Base-by-base conservation (phyloP, 129 eudicot species). In the Helianthus tuberosus region DNA sequence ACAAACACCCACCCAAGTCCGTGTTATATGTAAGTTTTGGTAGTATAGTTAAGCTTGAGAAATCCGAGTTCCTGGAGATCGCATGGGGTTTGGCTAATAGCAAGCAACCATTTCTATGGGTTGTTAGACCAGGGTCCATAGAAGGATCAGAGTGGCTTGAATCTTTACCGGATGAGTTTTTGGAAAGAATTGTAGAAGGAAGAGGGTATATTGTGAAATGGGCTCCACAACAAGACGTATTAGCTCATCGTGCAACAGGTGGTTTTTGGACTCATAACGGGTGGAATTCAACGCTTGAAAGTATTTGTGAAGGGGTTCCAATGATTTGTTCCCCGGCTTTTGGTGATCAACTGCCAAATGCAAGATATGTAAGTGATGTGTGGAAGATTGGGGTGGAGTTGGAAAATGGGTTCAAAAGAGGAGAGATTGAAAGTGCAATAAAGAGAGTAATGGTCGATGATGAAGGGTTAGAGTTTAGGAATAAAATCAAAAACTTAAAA, bases 141-240 rank as follows among this genome's bases (percentile, higher is more conserved):
- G 55, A 14, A 50, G 55, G 55, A 16, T 50, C 55, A 14, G 20
- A 14, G 55, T 50, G 55, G 55, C n/a, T 50, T 0, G 55, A 50
- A 14, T 1, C 7, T 3, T 14, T 50, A n/a, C 55, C 55, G 5
- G 17, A 50, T 50, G 55, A 17, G 55, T 50, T 50, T 50, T 11
- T 50, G 20, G 20, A 50, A 7, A 14, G 20, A 3, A 50, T 3
- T 50, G 55, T 50, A 50, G 55, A 50, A 50, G 55, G 55, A 3
- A 50, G 20, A 50, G 55, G 55, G 55, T 50, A 50, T 50, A 13
- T 50, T 14, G 7, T n/a, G 20, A 50, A 50, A 50, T 50, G 55
- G 55, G 55, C 55, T 50, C 55, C 55, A 50, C 55, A 50, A 50
- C 55, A 50, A 50, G 55, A 50, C 55, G 20, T 50, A 50, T 14